Percentiles rank a stretch among this genome's conserved stretches.
phyloP scores from a whole-genome alignment of 225 moss, liverwort and hornwort species.

The Bryum argenteum region DNA sequence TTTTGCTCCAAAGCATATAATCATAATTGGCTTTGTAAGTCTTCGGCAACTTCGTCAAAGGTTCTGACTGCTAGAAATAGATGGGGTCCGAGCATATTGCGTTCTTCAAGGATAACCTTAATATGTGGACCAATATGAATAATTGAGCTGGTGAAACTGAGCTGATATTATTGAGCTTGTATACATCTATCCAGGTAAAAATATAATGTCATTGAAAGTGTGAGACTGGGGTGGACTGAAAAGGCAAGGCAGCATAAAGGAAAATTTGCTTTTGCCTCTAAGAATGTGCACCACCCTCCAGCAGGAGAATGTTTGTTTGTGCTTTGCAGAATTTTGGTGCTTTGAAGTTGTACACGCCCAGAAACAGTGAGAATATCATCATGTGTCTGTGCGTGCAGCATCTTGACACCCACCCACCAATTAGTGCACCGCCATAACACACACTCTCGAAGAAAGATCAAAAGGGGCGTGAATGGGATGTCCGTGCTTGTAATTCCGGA shows the following conservation, averaged over 20 bases:
- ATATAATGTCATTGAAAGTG: constrained; percentile 11
- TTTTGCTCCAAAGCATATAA: no score
- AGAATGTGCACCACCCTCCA: neutral
- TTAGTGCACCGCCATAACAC: no score
- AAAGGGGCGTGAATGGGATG: neutral
- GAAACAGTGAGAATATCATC: constrained; percentile 15
- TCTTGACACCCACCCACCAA: neutral
- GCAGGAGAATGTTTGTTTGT: constrained; percentile 43
- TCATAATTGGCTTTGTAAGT: no score
- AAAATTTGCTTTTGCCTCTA: no score
- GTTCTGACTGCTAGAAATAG: no score
- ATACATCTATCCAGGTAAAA: constrained; percentile 1
- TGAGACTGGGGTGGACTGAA: neutral
- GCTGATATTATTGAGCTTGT: constrained; percentile 11
- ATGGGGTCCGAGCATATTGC: no score
- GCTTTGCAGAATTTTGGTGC: neutral
- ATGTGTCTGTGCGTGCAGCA: neutral
- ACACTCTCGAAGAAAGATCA: no score
- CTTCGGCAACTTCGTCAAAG: no score
- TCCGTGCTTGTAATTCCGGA: no score
- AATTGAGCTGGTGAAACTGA: neutral
- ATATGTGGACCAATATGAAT: neutral
- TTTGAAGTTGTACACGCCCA: constrained; percentile 17
- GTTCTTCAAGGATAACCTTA: neutral
- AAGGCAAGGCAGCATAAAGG: neutral